phyloP scores from a whole-genome alignment of 148 eudicot species.

The Oxyria digyna region DNA sequence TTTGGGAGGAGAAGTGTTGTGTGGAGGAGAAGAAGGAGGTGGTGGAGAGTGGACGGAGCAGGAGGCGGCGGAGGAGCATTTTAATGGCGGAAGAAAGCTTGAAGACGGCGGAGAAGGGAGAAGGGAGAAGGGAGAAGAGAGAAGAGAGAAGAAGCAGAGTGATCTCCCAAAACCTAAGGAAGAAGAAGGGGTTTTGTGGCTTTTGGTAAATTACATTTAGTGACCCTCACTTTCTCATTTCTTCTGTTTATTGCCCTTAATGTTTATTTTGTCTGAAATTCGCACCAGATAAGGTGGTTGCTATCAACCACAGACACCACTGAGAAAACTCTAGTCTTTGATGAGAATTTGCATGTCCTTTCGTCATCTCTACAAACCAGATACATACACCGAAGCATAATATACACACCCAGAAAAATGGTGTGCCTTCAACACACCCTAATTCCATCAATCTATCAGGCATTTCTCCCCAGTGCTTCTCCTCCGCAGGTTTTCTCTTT shows the following conservation, averaged over 20 bases:
- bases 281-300: conserved; percentile 19
- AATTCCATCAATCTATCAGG: conserved; percentile 29
- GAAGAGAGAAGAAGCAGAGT: background rate
- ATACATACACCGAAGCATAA: background rate
- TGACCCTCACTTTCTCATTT: background rate
- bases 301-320: conserved; percentile 21
- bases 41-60: background rate
- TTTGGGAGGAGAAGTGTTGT: conserved; percentile 18
- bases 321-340: background rate
- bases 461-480: conserved; percentile 25
- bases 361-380: background rate
- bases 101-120: background rate
- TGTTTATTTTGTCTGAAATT: background rate
- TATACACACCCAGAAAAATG: conserved; percentile 20
- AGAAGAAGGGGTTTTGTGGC: background rate
- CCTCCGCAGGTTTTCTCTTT: conserved; percentile 29
- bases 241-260: background rate
- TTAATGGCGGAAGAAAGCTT: background rate
- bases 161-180: background rate
- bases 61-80: background rate
- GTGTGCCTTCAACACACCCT: conserved; percentile 38
- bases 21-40: conserved; percentile 8
- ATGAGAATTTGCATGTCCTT: background rate
- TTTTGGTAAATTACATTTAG: background rate
- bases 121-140: background rate